Evolutionary conservation across 345 rosid species (phyloP), one percentile per base, ranked within the genome.

Genomic region (Clausena lansium): DNA sequence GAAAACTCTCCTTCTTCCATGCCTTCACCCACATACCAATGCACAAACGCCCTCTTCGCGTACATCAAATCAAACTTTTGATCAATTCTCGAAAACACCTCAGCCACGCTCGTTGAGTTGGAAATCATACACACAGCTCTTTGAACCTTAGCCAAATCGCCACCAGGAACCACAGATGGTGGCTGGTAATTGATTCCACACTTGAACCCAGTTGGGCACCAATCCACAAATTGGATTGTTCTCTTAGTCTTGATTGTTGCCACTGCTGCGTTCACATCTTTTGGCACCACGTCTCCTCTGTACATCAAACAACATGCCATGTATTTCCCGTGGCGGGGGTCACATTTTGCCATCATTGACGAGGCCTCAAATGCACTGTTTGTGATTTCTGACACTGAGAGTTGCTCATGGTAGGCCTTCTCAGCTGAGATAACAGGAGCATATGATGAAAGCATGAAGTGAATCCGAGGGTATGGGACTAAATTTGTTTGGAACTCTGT

Each of bases 1-100:
- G 81, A 78, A 41, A 78, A 78, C 71, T 78, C 81, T 20, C 81
- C 81, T 50, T 78, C 81, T 71, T 78, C 81, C 81, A 78, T 78
- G 4, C 81, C 81, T 45, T 78, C 81, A 7, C 81, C 81, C 27
- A 78, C 81, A 33, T 71, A 78, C 81, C 81, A 78, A 50, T 78
- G 81, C 64, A 78, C 81, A 22, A 78, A 78, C 14, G 81, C 81
- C 70, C 81, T 71, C 81, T 77, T 77, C 0, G 80, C 45, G 28
- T 77, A 69, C 80, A 77, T 77, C 57, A 77, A 58, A 38, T 77
- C 81, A 24, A 78, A 78, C 62, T 78, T 78, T 13, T 78, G 81
- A 59, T 78, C 81, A 32, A 78, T 78, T 22, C 81, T 60, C 22
- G 76, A 70, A 50, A 78, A 78, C 33, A 78, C 81, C 50, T 78